Evolutionary conservation across 169 alveolate species (phyloP), one percentile per base, ranked within the genome.

Genomic region (Plasmodium reichenowi): DNA sequence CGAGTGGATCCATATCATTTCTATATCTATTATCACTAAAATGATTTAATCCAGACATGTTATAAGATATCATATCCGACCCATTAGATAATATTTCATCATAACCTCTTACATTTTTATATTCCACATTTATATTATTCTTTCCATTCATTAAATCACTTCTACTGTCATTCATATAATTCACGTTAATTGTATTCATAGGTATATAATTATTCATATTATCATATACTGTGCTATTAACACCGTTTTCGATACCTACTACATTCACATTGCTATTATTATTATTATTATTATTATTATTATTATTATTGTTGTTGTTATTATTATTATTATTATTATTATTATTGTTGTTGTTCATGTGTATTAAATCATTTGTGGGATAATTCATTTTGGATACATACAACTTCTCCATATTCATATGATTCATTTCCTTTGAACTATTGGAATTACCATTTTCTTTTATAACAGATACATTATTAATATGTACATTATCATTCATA

Each of bases 71-170:
- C 29, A 17, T 17, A 17, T 26, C 22, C 7, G n/a, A 12, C 10
- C 68, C 9, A 59, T 59, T 59, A 59, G n/a, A 1, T 20, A 59
- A 9, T 3, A 45, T 4, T 8, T 20, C 38, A 59, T 59, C n/a
- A 15, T 15, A 9, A 59, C 68, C 68, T 26, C 47, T 38, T 5
- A 59, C 29, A 59, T 20, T 59, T 59, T 59, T 59, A 17, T 59
- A 52, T 52, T 59, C 68, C 29, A 59, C 45, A 59, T 59, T 59
- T 59, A 59, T 5, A 20, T 20, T 59, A 15, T 59, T 59, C 7
- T 9, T 15, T 13, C 12, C 4, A 17, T 20, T 58, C 67, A 58
- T 58, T 58, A 17, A 58, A n/a, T 58, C 20, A 2, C 20, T 58
- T 7, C 24, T 58, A n/a, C 7, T 7, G 0, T 58, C 67, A 2